phyloP scores from a whole-genome alignment of 169 alveolate species.

The Eimeria praecox region DNA sequence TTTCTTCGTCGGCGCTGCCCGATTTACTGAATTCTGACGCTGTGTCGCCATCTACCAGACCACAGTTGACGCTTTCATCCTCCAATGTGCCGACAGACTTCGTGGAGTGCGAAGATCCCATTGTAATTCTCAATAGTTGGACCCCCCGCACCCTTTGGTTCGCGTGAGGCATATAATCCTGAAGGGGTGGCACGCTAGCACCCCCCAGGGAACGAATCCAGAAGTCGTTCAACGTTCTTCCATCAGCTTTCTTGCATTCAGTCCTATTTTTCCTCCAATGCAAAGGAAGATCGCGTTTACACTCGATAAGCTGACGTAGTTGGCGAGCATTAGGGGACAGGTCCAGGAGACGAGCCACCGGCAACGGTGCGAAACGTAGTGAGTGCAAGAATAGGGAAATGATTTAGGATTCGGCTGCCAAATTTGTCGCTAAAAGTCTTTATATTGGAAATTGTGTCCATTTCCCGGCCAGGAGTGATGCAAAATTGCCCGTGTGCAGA shows the following conservation, averaged over 20 bases:
- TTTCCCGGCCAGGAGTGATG: neutral
- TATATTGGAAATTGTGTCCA: neutral
- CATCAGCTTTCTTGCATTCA: neutral
- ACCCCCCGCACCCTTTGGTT: constrained; percentile 36
- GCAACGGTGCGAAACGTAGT: constrained; percentile 9
- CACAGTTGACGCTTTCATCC: neutral
- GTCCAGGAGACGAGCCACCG: constrained; percentile 65
- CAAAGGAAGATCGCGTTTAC: neutral
- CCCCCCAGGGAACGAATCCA: constrained; percentile 38
- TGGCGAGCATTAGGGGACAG: constrained; percentile 49
- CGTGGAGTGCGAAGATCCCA: constrained; percentile 65
- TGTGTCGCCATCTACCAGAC: constrained; percentile 38
- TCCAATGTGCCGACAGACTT: constrained; percentile 16
- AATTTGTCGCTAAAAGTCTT: neutral
- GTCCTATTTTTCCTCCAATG: neutral
- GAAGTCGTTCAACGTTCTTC: constrained; percentile 48
- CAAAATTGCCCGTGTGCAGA: neutral
- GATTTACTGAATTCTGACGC: constrained; percentile 6
- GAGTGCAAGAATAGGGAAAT: neutral
- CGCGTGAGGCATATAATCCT: constrained; percentile 57
- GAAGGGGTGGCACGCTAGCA: constrained; percentile 59
- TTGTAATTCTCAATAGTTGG: neutral
- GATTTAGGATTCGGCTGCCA: neutral
- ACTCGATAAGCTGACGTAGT: neutral
- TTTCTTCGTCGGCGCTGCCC: constrained; percentile 68